Percentiles rank a stretch among this genome's conserved stretches.
phyloP scores from a whole-genome alignment of 2,329 filamentous ascomycete species.

The Emergomyces africanus region DNA sequence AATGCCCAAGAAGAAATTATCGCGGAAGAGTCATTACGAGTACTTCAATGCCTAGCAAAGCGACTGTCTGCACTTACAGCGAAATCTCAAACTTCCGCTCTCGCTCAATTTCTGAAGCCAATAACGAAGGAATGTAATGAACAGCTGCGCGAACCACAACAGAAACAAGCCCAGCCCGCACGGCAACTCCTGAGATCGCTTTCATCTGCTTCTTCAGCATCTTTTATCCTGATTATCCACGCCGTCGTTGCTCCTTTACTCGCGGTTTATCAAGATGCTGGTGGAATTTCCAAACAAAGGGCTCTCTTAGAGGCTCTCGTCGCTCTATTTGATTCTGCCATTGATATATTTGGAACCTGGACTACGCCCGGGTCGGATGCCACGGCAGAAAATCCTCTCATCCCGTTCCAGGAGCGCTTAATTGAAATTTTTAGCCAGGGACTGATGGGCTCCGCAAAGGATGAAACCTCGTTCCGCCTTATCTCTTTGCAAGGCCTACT shows the following conservation, averaged over 20 bases:
- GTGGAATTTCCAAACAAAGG: conserved; percentile 49
- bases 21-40: conserved; percentile 45
- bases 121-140: conserved; percentile 56
- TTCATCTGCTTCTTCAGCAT: conserved; percentile 40
- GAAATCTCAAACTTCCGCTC: conserved; percentile 28
- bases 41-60: conserved; percentile 42
- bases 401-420: conserved; percentile 38
- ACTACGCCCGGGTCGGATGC: conserved; percentile 24
- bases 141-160: conserved; percentile 54
- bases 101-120: conserved; percentile 44
- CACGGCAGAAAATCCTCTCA: conserved; percentile 30
- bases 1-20: conserved; percentile 55
- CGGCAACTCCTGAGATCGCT: conserved; percentile 48
- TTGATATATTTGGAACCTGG: conserved; percentile 46
- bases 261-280: conserved; percentile 47
- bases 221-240: conserved; percentile 44
- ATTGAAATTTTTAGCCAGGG: conserved; percentile 44
- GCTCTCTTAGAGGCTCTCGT: conserved; percentile 50
- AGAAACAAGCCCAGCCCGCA: conserved; percentile 53
- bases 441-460: conserved; percentile 39
- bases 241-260: conserved; percentile 46
- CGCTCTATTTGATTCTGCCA: conserved; percentile 45
- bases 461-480: conserved; percentile 38
- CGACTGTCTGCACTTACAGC: conserved; percentile 37
- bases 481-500: conserved; percentile 37